These are phyloP conservation scores for Sphagnum fallax DNA, from an alignment of 228 moss, liverwort and hornwort genomes.

Conservation along the genomic window DNA sequence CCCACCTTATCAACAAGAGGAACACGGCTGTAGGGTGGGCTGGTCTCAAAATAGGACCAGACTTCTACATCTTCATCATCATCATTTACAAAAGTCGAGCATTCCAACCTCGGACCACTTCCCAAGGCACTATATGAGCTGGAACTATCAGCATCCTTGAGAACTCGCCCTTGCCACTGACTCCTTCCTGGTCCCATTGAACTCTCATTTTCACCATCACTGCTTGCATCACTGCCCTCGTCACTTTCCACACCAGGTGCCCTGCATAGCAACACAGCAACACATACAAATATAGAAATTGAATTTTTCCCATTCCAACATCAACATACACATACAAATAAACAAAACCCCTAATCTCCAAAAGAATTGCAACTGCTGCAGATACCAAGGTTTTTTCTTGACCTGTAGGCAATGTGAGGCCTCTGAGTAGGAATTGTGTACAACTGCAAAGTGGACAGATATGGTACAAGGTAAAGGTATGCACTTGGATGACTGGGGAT, in stretches of 20 bases:
- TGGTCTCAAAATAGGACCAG: constrained; percentile 27
- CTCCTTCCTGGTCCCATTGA: constrained; percentile 3
- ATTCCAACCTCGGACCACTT: constrained; percentile 24
- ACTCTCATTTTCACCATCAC: constrained; percentile 45
- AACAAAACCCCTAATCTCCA: too few relatives aligned
- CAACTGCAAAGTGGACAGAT: constrained; percentile 46
- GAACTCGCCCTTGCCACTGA: constrained; percentile 10
- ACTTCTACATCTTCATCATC: constrained; percentile 19
- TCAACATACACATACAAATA: too few relatives aligned
- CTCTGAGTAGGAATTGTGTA: constrained; percentile 9
- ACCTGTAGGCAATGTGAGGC: too few relatives aligned
- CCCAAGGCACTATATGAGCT: constrained; percentile 19
- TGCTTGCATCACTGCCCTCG: constrained; percentile 29
- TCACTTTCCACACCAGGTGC: constrained; percentile 32
- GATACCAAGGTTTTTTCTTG: too few relatives aligned
- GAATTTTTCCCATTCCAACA: too few relatives aligned
- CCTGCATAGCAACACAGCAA: too few relatives aligned
- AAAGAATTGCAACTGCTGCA: too few relatives aligned
- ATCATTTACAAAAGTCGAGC: constrained; percentile 10
- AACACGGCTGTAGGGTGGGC: constrained; percentile 31
- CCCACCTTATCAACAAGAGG: constrained; percentile 53
- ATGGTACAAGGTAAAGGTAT: constrained; percentile 8
- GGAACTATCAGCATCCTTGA: constrained; percentile 23
- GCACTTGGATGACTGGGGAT: too few relatives aligned
- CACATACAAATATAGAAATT: too few relatives aligned